Evolutionary conservation across 2,329 filamentous ascomycete genomes (phyloP).

Genomic region (Raffaelea albimanens): DNA sequence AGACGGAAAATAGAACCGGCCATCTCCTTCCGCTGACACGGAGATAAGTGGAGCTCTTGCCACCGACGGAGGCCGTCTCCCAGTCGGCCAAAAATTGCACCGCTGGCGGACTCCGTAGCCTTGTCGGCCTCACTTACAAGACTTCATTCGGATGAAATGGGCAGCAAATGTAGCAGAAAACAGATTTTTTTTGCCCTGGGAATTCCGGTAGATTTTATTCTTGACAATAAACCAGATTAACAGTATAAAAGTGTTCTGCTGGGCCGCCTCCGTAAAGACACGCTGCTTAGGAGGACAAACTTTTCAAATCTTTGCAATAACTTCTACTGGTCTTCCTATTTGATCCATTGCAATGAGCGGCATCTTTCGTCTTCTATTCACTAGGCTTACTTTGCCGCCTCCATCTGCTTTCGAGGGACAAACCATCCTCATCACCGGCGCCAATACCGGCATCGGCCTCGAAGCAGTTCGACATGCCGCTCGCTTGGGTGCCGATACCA

Average conservation of each 20-base stretch:
- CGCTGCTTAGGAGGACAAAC: not conserved
- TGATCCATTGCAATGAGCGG: not conserved
- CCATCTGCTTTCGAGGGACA: conserved; percentile 4
- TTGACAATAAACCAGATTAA: no score
- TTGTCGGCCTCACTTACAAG: no score
- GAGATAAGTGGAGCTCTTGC: no score
- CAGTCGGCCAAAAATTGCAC: no score
- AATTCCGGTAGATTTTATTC: no score
- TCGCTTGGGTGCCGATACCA: conserved; percentile 17
- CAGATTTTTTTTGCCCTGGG: no score
- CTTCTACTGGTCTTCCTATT: not conserved
- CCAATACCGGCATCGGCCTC: conserved; percentile 23
- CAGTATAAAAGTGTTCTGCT: no score
- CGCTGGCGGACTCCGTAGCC: no score
- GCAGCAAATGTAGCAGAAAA: no score
- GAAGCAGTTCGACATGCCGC: conserved; percentile 24
- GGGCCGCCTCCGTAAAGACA: not conserved
- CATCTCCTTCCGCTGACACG: not conserved
- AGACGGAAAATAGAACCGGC: not conserved
- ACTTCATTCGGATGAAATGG: no score
- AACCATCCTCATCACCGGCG: conserved; percentile 23
- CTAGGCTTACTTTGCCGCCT: conserved; percentile 2
- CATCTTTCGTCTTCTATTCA: conserved; percentile 9
- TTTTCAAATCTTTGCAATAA: not conserved
- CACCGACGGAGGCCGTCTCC: no score